Conservation (phyloP, 2,329 filamentous ascomycete species). For the Colletotrichum australisinense region DNA sequence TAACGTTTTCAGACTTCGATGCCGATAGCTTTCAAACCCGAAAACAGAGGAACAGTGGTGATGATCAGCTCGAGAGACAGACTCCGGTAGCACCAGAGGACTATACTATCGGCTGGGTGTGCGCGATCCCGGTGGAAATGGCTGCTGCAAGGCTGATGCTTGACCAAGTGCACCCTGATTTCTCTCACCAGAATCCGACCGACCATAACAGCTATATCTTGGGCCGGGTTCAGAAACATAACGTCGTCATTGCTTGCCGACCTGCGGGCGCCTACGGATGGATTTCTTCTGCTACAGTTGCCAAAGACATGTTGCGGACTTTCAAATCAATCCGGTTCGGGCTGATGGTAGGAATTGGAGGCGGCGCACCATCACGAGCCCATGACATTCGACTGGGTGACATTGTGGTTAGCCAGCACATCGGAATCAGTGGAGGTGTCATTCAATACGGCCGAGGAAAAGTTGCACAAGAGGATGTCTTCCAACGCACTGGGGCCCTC, state of each 20-base stretch:
- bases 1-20: too few species aligned
- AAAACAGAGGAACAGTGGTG: too few species aligned
- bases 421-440: slow-evolving; percentile 8
- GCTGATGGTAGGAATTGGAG: slow-evolving; percentile 44
- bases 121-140: slow-evolving; percentile 45
- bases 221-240: slow-evolving; percentile 42
- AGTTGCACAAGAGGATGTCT: too few species aligned
- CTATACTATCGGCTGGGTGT: slow-evolving; percentile 42
- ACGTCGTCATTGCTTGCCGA: slow-evolving; percentile 46
- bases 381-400: slow-evolving; percentile 43
- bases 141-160: slow-evolving; percentile 44
- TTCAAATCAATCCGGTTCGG: slow-evolving; percentile 40
- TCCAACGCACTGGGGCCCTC: neutral
- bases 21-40: too few species aligned
- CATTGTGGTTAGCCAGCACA: slow-evolving; percentile 38
- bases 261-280: too few species aligned
- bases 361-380: slow-evolving; percentile 36
- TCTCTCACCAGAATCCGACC: neutral
- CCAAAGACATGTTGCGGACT: slow-evolving; percentile 18
- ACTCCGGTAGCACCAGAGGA: too few species aligned
- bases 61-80: too few species aligned
- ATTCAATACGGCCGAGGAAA: slow-evolving; percentile 4
- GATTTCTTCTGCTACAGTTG: too few species aligned
- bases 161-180: slow-evolving; percentile 41
- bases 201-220: slow-evolving; percentile 40